Evolutionary conservation across 352 stramenopile genomes (phyloP).

Genomic region (Hyaloperonospora brassicae): DNA sequence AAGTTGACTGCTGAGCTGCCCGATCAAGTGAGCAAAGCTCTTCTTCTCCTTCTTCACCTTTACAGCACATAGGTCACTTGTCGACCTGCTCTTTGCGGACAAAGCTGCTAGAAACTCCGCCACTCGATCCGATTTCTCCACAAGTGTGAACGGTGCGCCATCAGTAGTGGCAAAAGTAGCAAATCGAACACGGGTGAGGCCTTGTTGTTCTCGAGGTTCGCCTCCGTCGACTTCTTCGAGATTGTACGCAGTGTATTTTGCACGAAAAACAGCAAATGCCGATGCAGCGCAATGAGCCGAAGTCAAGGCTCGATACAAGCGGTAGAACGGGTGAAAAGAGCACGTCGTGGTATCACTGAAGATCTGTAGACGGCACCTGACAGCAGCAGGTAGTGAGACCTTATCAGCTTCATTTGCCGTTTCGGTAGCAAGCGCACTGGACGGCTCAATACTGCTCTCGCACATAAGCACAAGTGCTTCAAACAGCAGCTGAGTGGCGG

Average conservation of each 20-base stretch:
- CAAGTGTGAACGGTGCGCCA: constrained; percentile 4
- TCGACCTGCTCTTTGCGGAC: neutral
- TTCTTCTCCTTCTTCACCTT: constrained; percentile 22
- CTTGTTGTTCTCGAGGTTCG: neutral
- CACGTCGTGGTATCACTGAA: constrained; percentile 22
- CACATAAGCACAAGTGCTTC: constrained; percentile 27
- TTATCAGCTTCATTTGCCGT: neutral
- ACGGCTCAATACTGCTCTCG: constrained; percentile 4
- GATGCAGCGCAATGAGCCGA: constrained; percentile 3
- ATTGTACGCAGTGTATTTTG: constrained; percentile 16
- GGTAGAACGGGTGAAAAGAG: constrained; percentile 57
- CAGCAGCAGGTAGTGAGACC: neutral
- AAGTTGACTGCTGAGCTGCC: constrained; percentile 12
- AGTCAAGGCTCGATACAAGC: constrained; percentile 28
- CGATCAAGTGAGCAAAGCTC: constrained; percentile 18
- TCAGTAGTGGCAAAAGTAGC: neutral
- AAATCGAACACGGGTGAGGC: constrained; percentile 26
- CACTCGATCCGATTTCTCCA: constrained; percentile 26
- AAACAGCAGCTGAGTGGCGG: constrained; percentile 33
- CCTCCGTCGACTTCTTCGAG: constrained; percentile 10
- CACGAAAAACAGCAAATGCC: constrained; percentile 23
- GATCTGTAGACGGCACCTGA: constrained; percentile 8
- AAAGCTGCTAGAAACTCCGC: constrained; percentile 18
- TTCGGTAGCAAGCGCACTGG: neutral
- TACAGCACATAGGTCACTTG: neutral